Percentiles rank a stretch among this genome's conserved stretches.
These are phyloP conservation scores for Chrysanthemum seticuspe DNA, from an alignment of 129 eudicot genomes.

Conservation along the genomic window DNA sequence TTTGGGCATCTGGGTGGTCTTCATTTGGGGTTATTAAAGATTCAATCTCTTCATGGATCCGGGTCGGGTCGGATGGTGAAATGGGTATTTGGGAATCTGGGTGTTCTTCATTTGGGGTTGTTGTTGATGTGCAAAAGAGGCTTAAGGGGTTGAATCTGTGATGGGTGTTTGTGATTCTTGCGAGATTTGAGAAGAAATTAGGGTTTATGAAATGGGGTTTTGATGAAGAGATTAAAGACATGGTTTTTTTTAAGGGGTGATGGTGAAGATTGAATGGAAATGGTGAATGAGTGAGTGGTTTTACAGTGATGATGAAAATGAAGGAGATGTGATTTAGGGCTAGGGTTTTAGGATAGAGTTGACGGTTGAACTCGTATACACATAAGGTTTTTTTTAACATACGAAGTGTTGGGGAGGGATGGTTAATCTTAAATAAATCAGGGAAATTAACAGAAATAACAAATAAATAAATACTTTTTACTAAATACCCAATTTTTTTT, in stretches of 20 bases:
- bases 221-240: constrained; percentile 47
- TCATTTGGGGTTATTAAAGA: constrained; percentile 21
- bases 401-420: too few species aligned
- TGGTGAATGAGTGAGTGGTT: neutral
- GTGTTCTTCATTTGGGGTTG: constrained; percentile 30
- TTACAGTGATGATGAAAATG: neutral
- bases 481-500: too few species aligned
- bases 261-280: neutral
- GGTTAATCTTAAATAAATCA: too few species aligned
- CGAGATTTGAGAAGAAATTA: constrained; percentile 37
- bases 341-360: constrained; percentile 39
- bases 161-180: constrained; percentile 34
- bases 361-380: constrained; percentile 5
- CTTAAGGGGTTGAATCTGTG: constrained; percentile 37
- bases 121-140: constrained; percentile 43
- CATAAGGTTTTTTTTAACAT: too few species aligned
- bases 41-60: constrained; percentile 1
- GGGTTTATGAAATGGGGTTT: constrained; percentile 37
- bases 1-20: constrained; percentile 15
- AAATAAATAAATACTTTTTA: too few species aligned
- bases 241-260: constrained; percentile 17
- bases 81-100: constrained; percentile 22
- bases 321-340: constrained; percentile 3
- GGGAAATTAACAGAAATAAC: too few species aligned
- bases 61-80: constrained; percentile 23